These are phyloP conservation scores for Diaporthe helianthi DNA, from an alignment of 2,329 filamentous ascomycete genomes.

Conservation along the genomic window DNA sequence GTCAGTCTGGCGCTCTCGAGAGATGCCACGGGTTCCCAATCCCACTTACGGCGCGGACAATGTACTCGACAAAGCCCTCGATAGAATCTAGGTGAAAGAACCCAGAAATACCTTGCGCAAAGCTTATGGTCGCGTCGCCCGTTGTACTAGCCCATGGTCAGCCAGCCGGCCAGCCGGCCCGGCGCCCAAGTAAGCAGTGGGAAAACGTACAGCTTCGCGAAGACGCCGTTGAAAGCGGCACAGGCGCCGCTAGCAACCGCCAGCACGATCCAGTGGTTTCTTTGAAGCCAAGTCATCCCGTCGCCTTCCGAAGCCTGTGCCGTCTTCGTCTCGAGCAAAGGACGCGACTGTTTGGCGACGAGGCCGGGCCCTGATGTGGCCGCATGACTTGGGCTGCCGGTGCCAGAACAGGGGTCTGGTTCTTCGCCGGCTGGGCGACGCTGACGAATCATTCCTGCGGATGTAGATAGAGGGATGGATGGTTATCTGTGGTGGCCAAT, in stretches of 20 bases:
- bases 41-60: slow-evolving; percentile 57
- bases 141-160: slow-evolving; percentile 54
- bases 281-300: slow-evolving; percentile 40
- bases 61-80: slow-evolving; percentile 54
- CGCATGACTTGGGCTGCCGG: slow-evolving; percentile 16
- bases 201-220: slow-evolving; percentile 75
- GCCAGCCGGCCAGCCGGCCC: neutral
- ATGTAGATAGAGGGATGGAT: slow-evolving; percentile 13
- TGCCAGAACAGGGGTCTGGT: slow-evolving; percentile 31
- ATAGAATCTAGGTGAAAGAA: slow-evolving; percentile 51
- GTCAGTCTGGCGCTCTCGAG: neutral
- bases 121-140: slow-evolving; percentile 58
- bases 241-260: slow-evolving; percentile 78
- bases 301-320: slow-evolving; percentile 21
- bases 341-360: slow-evolving; percentile 29
- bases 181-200: neutral
- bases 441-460: slow-evolving; percentile 38
- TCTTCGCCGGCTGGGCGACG: slow-evolving; percentile 36
- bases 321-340: slow-evolving; percentile 37
- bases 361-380: slow-evolving; percentile 4
- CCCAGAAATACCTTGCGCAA: slow-evolving; percentile 54
- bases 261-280: slow-evolving; percentile 68
- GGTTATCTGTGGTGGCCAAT: neutral
- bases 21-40: neutral
- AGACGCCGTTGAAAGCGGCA: slow-evolving; percentile 82